Evolutionary conservation across 164 flowering plant genomes (phyloP).

Genomic region (Litsea cubeba): DNA sequence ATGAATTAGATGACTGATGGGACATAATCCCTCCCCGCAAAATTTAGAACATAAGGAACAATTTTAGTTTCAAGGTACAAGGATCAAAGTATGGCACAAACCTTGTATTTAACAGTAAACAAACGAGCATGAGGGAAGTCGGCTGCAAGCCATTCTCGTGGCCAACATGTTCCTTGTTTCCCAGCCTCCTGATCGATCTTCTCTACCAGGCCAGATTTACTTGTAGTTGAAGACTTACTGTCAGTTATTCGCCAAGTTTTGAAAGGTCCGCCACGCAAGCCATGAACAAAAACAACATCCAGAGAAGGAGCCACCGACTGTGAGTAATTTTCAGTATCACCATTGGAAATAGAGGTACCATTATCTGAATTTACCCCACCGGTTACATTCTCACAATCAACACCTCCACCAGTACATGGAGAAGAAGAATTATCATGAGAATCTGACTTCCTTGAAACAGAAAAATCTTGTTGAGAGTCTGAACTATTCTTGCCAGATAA

Average conservation of each 20-base stretch:
- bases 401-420: not conserved
- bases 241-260: constrained; percentile 95
- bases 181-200: constrained; percentile 98
- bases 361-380: constrained; percentile 12
- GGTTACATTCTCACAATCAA: constrained; percentile 15
- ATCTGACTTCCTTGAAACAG: constrained; percentile 9
- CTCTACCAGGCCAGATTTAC: constrained; percentile 85
- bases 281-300: constrained; percentile 94
- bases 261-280: constrained; percentile 92
- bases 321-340: constrained; percentile 20
- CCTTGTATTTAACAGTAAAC: constrained; percentile 93
- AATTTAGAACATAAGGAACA: constrained; percentile 1
- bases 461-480: constrained; percentile 9
- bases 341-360: constrained; percentile 23
- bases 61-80: not conserved
- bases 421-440: constrained; percentile 13
- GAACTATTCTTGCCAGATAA: constrained; percentile 34
- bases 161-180: constrained; percentile 93
- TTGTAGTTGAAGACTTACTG: constrained; percentile 70
- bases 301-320: constrained; percentile 37
- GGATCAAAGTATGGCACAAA: constrained; percentile 24
- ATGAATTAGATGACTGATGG: not conserved
- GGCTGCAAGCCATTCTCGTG: constrained; percentile 91
- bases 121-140: constrained; percentile 89
- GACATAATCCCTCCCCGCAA: not conserved